Base-by-base conservation (phyloP, 2,329 filamentous ascomycete genomes). In the Aspergillus terreus region DNA sequence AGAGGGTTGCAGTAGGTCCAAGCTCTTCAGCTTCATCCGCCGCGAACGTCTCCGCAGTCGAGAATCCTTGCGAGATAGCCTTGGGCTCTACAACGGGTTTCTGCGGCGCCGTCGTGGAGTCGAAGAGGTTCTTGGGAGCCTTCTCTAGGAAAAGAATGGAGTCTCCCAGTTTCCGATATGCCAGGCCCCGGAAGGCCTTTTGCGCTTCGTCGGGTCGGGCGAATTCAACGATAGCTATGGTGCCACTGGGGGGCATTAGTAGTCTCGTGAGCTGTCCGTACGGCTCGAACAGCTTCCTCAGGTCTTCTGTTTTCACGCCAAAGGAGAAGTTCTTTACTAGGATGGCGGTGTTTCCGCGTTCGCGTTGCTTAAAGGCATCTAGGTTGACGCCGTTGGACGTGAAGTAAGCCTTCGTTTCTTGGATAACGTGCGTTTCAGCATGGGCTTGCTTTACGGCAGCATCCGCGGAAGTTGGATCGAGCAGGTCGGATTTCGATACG, bases 381-480 rank as follows among this genome's bases (percentile, higher is more conserved):
- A 99, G 78, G 70, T 97, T 90, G 19, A 97, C 88, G 33, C 92
- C 92, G 58, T 96, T 90, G 42, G 86, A 82, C 48, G 82, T 78
- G 66, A 99, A 96, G 73, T 95, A 99, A 9, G 87, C 79, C 72
- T 96, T 97, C 2, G 91, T 96, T 71, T 97, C 94, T 73, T 96
- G 90, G 52, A 99, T 97, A 60, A 96, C 83, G 57, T 94, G 88
- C 19, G 92, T 97, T 77, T 99, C 94, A 41, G 92, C 94, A 70
- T 96, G 88, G 9, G 94, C 94, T 77, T 97, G 94, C 76, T 95
- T 96, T 51, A 99, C 88, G 42, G 90, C 92, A 53, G 92, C 91
- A 72, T 96, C 91, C 50, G 92, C 85, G 53, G 90, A 96, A 4
- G 92, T 96, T n/a, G 92, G 94, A 72, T 99, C 92, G 43, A 99